Conservation (phyloP, 164 flowering plant genomes). For the Hamamelis virginiana region DNA sequence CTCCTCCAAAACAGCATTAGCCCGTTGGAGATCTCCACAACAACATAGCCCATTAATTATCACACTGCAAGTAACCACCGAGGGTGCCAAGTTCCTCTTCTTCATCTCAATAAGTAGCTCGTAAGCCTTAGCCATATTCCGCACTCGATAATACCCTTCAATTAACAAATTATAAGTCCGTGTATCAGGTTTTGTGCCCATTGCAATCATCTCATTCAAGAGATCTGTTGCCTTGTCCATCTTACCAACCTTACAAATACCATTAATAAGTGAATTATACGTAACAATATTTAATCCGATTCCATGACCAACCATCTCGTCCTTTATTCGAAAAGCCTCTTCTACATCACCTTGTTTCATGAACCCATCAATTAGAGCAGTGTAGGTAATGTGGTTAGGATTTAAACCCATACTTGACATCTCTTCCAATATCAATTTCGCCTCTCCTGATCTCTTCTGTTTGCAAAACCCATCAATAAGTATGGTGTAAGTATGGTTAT, state of each 20-base stretch:
- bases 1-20: conserved; percentile 5
- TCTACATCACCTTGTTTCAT: conserved; percentile 21
- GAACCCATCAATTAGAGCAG: conserved; percentile 49
- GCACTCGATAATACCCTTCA: conserved; percentile 47
- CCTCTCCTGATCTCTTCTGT: conserved; percentile 38
- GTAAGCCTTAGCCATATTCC: conserved; percentile 34
- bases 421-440: conserved; percentile 34
- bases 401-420: conserved; percentile 45
- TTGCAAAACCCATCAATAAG: conserved; percentile 54
- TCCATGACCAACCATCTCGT: conserved; percentile 16
- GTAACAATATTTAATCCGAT: conserved; percentile 5
- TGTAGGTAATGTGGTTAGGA: conserved; percentile 33
- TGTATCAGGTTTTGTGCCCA: conserved; percentile 9
- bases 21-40: conserved; percentile 7
- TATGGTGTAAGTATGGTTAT: conserved; percentile 43
- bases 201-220: conserved; percentile 7
- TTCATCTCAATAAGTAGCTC: conserved; percentile 58
- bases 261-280: conserved; percentile 16
- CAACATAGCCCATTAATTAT: conserved; percentile 14
- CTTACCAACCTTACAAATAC: conserved; percentile 14
- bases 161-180: conserved; percentile 32
- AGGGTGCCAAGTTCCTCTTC: conserved; percentile 7
- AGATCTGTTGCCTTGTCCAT: conserved; percentile 15
- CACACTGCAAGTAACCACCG: conserved; percentile 2
- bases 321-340: conserved; percentile 18